phyloP scores from a whole-genome alignment of 73 alveolate genomes.

The Stentor coeruleus region DNA sequence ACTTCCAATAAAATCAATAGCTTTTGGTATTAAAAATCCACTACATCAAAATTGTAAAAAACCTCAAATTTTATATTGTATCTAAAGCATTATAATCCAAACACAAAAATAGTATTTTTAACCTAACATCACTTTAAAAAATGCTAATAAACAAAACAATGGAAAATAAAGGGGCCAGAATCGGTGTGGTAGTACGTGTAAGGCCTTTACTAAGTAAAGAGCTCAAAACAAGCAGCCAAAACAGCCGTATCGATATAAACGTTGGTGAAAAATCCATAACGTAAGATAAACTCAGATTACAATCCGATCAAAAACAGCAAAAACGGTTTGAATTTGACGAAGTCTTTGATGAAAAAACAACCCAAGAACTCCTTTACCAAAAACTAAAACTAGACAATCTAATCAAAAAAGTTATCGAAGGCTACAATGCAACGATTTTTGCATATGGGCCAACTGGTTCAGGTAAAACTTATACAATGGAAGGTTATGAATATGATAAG shows the following conservation, averaged over 20 bases:
- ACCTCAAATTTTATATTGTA: too few relatives aligned
- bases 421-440: conserved; percentile 89
- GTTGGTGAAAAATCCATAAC: not conserved
- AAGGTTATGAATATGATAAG: conserved; percentile 63
- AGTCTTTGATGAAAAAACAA: conserved; percentile 58
- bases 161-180: conserved; percentile 13
- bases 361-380: conserved; percentile 66
- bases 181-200: not conserved
- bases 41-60: too few relatives aligned
- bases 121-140: too few relatives aligned
- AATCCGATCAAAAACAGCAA: not conserved
- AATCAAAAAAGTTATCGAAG: conserved; percentile 73
- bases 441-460: conserved; percentile 96
- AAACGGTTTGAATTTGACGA: conserved; percentile 66
- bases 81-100: too few relatives aligned
- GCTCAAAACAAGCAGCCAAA: not conserved
- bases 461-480: conserved; percentile 95
- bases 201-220: not conserved
- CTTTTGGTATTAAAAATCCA: too few relatives aligned
- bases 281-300: not conserved
- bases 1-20: too few relatives aligned
- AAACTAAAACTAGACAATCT: conserved; percentile 49
- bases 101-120: too few relatives aligned
- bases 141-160: too few relatives aligned
- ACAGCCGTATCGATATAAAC: not conserved